Evolutionary conservation across 2,329 filamentous ascomycete species (phyloP).

Genomic region (Domatiomyces catenatus): DNA sequence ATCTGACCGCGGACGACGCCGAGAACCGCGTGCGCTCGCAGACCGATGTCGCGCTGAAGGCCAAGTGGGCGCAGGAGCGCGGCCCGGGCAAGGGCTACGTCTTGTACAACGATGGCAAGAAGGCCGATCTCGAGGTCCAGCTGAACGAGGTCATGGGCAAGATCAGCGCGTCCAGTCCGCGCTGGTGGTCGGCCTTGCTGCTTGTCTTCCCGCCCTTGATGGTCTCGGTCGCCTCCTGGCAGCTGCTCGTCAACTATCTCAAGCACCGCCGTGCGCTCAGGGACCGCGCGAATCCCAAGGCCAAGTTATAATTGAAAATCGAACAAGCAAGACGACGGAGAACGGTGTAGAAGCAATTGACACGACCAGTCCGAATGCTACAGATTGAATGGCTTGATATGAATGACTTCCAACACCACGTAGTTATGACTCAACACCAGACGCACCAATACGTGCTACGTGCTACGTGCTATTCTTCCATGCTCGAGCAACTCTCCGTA

Average conservation of each 20-base stretch:
- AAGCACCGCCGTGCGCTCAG: conserved; percentile 45
- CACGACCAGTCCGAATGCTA: no score
- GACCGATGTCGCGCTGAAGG: conserved; percentile 73
- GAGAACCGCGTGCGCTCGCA: conserved; percentile 75
- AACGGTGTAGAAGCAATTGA: no score
- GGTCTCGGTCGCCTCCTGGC: conserved; percentile 51
- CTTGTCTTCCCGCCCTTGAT: conserved; percentile 60
- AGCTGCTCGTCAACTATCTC: conserved; percentile 52
- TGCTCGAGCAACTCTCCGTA: no score
- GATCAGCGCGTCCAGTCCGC: conserved; percentile 49
- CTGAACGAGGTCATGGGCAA: conserved; percentile 50
- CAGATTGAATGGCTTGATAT: no score
- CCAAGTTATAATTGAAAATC: conserved; percentile 34
- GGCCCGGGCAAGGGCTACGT: conserved; percentile 49
- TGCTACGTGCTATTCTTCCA: no score
- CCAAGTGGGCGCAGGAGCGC: conserved; percentile 53
- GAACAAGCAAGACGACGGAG: neutral
- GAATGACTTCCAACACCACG: no score
- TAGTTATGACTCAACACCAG: no score
- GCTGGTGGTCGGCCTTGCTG: conserved; percentile 69
- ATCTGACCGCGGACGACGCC: conserved; percentile 73
- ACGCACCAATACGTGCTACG: no score
- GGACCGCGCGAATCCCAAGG: conserved; percentile 31
- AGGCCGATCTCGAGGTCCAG: conserved; percentile 51
- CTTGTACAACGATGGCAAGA: conserved; percentile 76